Evolutionary conservation across 169 alveolate species (phyloP), one percentile per base, ranked within the genome.

Genomic region (Cryptosporidium sp.): DNA sequence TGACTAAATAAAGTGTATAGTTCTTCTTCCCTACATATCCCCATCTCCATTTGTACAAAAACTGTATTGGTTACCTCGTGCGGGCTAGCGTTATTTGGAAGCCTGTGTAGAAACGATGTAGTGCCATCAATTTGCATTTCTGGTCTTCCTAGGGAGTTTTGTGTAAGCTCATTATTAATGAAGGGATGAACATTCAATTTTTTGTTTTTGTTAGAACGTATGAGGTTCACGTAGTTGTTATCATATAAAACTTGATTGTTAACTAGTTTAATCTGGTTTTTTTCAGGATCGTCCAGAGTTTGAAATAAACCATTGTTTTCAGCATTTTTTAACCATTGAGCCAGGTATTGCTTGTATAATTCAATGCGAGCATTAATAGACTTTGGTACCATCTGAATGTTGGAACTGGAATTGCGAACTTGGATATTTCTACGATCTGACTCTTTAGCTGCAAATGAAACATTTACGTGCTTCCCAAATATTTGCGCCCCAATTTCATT

Each of bases 251-350:
- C 51, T 65, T 65, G 72, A 65, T 8, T 65, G 10, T n/a, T 65
- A 21, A 37, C 10, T 16, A 8, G 29, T 23, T 9, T 8, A 29
- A 29, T 10, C 23, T 31, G 48, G 10, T 9, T 31, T 51, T n/a
- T 51, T 10, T 37, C 42, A 29, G 51, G n/a, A n/a, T 6, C 16
- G 14, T 7, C 72, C 9, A 23, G 10, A 42, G 68, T 0, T 6
- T 73, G 52, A 23, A 65, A 26, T 6, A 65, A 6, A 12, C 75
- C 75, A n/a, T 62, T 39, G 23, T 26, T 42, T 60, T 62, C 42
- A 7, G 51, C 44, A 67, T 80, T 48, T 44, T 23, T 65, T 42
- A 80, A 39, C 89, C 89, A 80, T 33, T 80, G 89, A 31, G 35
- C 18, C 12, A 80, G 45, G 48, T 80, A 80, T 39, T 60, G 68